Evolutionary conservation across 2,329 filamentous ascomycete species (phyloP).

Genomic region (Penicillium sp.): DNA sequence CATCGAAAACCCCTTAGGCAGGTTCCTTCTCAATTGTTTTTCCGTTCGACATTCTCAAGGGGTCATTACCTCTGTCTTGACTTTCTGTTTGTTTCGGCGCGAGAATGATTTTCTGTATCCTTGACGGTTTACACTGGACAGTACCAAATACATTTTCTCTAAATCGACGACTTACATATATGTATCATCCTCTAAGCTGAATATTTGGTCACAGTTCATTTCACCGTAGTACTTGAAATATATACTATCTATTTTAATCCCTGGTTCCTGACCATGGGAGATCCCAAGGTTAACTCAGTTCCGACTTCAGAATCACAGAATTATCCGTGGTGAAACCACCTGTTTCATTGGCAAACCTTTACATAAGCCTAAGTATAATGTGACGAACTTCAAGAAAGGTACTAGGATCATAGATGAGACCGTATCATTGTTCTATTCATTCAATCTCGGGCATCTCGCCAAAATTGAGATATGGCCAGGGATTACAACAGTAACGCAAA

Average conservation of each 20-base stretch:
- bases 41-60: conserved; percentile 18
- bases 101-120: conserved; percentile 16
- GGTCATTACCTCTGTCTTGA: conserved; percentile 19
- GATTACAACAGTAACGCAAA: conserved; percentile 20
- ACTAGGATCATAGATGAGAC: background rate
- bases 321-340: too few relatives aligned
- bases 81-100: conserved; percentile 8
- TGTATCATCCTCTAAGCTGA: background rate
- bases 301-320: too few relatives aligned
- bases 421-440: conserved; percentile 11
- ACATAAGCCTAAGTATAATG: background rate
- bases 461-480: conserved; percentile 13
- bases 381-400: conserved; percentile 12
- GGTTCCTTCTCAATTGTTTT: conserved; percentile 27
- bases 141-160: conserved; percentile 12
- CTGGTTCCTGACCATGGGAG: background rate
- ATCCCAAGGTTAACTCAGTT: background rate
- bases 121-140: conserved; percentile 19
- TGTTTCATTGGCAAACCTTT: background rate
- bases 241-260: background rate
- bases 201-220: background rate
- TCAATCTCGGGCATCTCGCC: conserved; percentile 7
- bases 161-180: background rate
- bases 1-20: conserved; percentile 33
- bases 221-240: background rate